Conservation (phyloP, 1,139 yeast species). For the Magnusiomyces magnusii region DNA sequence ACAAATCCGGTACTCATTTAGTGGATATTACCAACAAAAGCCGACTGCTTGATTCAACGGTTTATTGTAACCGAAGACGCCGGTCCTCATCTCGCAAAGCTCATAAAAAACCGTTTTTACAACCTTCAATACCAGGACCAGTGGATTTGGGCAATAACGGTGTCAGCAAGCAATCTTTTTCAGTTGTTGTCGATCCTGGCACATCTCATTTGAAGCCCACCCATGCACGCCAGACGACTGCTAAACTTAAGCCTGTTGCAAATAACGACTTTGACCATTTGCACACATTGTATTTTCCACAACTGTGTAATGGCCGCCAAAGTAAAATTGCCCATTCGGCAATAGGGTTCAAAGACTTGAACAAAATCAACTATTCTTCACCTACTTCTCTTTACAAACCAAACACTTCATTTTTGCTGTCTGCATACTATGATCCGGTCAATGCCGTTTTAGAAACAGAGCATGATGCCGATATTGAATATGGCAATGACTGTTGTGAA, state of each 20-base stretch:
- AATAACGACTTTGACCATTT: background rate
- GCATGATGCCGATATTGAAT: constrained; percentile 2
- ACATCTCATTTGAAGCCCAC: constrained; percentile 87
- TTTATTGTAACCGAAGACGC: background rate
- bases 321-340: background rate
- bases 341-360: background rate
- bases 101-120: background rate
- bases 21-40: background rate
- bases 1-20: background rate
- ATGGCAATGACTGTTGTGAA: background rate
- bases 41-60: background rate
- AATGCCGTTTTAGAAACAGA: background rate
- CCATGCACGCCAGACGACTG: background rate
- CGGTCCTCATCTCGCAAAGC: background rate
- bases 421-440: background rate
- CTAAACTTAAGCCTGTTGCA: background rate
- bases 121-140: background rate
- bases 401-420: background rate
- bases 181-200: background rate
- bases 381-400: too few species aligned
- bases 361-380: background rate
- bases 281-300: background rate
- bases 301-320: background rate
- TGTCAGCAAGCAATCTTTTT: background rate
- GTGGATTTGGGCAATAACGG: background rate